Conservation (phyloP, 352 stramenopile species). For the Phytophthora meadii region DNA sequence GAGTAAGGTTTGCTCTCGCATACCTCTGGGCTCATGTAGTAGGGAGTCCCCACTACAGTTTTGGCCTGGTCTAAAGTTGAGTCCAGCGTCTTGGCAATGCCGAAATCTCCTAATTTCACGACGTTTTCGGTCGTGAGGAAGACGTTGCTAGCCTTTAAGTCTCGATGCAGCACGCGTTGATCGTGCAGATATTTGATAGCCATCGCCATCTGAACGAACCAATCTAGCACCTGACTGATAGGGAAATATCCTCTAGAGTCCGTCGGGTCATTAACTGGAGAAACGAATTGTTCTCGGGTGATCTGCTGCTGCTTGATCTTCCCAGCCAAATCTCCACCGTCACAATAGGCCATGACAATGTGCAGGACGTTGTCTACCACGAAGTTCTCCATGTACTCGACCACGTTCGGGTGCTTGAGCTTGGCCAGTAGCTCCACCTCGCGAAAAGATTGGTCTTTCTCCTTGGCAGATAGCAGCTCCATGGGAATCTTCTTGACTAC, state of each 20-base stretch:
- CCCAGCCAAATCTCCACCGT: conserved; percentile 86
- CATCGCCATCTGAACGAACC: conserved; percentile 95
- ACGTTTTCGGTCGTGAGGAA: conserved; percentile 87
- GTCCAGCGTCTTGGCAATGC: conserved; percentile 90
- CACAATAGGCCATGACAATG: conserved; percentile 97
- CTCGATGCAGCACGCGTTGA: conserved; percentile 91
- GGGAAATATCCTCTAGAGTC: conserved; percentile 59
- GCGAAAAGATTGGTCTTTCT: conserved; percentile 79
- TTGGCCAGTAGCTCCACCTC: conserved; percentile 92
- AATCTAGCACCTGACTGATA: conserved; percentile 75
- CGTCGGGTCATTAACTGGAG: conserved; percentile 11
- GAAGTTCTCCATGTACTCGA: conserved; percentile 95
- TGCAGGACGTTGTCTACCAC: conserved; percentile 83
- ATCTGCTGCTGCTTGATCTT: conserved; percentile 65
- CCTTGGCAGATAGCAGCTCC: conserved; percentile 78
- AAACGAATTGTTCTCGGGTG: conserved; percentile 35
- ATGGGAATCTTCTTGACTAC: conserved; percentile 91
- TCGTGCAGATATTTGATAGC: conserved; percentile 95
- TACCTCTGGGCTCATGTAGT: conserved; percentile 95
- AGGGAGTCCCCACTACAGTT: conserved; percentile 93
- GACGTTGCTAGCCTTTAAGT: conserved; percentile 96
- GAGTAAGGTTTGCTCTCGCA: conserved; percentile 94
- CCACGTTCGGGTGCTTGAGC: conserved; percentile 94
- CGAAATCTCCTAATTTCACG: conserved; percentile 94
- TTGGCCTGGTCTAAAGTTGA: conserved; percentile 87